Evolutionary conservation across 2,329 filamentous ascomycete genomes (phyloP).

Genomic region (Elsinoe ampelina): DNA sequence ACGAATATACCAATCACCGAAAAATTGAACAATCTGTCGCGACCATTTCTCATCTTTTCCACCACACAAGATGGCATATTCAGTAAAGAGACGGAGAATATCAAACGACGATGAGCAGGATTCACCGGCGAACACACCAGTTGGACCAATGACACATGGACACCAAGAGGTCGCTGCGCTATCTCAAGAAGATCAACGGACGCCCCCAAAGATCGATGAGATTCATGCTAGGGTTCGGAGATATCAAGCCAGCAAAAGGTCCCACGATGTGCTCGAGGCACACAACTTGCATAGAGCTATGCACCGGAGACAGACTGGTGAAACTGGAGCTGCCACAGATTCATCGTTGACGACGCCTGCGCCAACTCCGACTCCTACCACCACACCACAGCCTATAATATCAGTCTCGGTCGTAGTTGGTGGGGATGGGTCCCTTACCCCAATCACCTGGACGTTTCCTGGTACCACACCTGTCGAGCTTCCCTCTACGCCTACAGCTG

Average conservation of each 20-base stretch:
- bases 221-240: conserved; percentile 7
- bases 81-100: conserved; percentile 11
- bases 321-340: not conserved
- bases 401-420: conserved; percentile 1
- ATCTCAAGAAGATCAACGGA: not conserved
- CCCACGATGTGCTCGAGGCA: conserved; percentile 10
- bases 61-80: conserved; percentile 4
- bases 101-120: not conserved
- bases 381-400: not conserved
- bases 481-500: not conserved
- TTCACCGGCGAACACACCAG: not conserved
- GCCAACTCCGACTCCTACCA: conserved; percentile 12
- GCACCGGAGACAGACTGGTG: conserved; percentile 8
- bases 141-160: conserved; percentile 8
- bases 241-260: conserved; percentile 6
- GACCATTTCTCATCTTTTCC: not conserved
- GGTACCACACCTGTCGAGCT: not conserved
- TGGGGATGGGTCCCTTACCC: not conserved
- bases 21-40: not conserved
- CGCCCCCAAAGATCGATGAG: conserved; percentile 7
- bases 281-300: conserved; percentile 1
- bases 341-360: conserved; percentile 5
- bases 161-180: conserved; percentile 8
- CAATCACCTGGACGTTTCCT: not conserved
- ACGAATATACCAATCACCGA: not conserved